Percentiles rank a stretch among this genome's conserved stretches.
These are phyloP conservation scores for Trichoderma polysporum DNA, from an alignment of 2,329 filamentous ascomycete genomes.

Conservation along the genomic window DNA sequence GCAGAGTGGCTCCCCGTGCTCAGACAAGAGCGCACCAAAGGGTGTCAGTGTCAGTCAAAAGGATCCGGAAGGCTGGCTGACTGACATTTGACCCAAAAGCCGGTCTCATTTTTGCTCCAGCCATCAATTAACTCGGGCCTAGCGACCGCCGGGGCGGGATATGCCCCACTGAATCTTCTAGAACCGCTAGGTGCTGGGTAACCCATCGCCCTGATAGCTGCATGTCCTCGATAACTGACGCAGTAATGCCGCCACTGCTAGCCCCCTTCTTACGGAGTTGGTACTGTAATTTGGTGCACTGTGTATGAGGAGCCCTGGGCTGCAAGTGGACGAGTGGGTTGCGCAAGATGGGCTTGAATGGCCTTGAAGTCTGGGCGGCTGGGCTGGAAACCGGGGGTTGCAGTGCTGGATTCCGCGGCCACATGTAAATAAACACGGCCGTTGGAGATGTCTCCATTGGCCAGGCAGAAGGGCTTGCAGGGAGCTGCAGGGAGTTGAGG, in stretches of 20 bases:
- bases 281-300: background rate
- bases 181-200: conserved; percentile 36
- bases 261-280: background rate
- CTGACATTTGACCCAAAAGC: too few species aligned
- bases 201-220: conserved; percentile 31
- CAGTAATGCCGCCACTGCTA: background rate
- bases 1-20: background rate
- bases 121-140: background rate
- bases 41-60: background rate
- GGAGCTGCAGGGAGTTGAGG: background rate
- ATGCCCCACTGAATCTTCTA: conserved; percentile 48
- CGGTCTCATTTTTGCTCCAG: background rate
- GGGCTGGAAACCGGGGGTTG: conserved; percentile 5
- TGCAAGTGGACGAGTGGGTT: background rate
- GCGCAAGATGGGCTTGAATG: background rate
- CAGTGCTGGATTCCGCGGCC: conserved; percentile 11
- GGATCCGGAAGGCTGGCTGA: background rate
- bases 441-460: background rate
- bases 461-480: background rate
- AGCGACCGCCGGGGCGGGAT: background rate
- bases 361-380: background rate
- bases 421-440: conserved; percentile 13
- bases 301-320: background rate
- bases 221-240: conserved; percentile 32
- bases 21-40: background rate